A percentile compares a stretch with the other conserved stretches of the same genome.
Conservation (phyloP, 805 yeast species). For the Kluyveromyces siamensis region DNA sequence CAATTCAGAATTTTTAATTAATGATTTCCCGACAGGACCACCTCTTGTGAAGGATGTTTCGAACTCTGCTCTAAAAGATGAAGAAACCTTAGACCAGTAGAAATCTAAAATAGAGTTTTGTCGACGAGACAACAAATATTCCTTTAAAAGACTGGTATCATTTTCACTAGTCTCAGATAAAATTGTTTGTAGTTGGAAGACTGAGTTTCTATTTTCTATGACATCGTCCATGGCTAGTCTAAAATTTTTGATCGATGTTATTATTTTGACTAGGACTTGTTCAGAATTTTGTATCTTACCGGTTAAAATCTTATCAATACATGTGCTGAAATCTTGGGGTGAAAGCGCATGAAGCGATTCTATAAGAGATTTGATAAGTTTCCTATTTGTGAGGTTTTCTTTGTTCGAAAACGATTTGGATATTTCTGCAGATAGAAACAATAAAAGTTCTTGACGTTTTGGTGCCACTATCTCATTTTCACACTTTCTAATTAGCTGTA, state of each 20-base stretch:
- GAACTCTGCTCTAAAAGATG: conserved; percentile 22
- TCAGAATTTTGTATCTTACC: conserved; percentile 11
- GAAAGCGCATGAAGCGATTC: conserved; percentile 16
- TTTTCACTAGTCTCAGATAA: conserved; percentile 11
- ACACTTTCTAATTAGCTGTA: conserved; percentile 19
- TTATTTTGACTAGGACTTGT: conserved; percentile 18
- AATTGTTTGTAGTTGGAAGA: conserved; percentile 12
- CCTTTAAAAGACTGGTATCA: conserved; percentile 9
- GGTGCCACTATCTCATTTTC: conserved; percentile 13
- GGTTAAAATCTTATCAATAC: conserved; percentile 17
- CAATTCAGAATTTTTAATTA: conserved; percentile 14
- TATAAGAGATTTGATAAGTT: conserved; percentile 6
- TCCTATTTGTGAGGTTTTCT: conserved; percentile 5
- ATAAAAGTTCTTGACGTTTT: conserved; percentile 16
- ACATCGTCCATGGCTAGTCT: conserved; percentile 16
- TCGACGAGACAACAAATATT: conserved; percentile 13
- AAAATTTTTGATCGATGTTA: conserved; percentile 23
- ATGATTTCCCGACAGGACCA: conserved; percentile 28
- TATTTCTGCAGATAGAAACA: conserved; percentile 10
- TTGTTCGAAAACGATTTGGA: conserved; percentile 10
- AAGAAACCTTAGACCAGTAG: conserved; percentile 22
- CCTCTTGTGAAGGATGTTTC: conserved; percentile 26
- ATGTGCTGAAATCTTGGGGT: conserved; percentile 14
- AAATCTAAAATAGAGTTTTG: conserved; percentile 7
- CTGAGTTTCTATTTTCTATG: conserved; percentile 8